phyloP scores from a whole-genome alignment of 768 basidiomycete genomes.

The Rhodotorula sphaerocarpa region DNA sequence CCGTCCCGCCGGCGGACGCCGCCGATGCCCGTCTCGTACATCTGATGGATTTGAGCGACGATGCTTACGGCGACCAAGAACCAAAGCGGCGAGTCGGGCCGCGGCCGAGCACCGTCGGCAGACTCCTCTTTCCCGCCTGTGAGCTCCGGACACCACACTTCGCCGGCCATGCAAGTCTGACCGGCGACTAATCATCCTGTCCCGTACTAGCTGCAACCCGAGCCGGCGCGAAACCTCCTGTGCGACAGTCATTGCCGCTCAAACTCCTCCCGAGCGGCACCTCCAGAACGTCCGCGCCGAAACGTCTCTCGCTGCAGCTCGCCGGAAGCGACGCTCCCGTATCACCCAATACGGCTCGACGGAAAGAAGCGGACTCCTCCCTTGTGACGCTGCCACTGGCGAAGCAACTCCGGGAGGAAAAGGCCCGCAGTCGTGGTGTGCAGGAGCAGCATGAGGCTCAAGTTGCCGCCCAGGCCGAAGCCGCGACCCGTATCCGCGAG shows the following conservation, averaged over 20 bases:
- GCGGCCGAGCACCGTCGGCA: constrained; percentile 5
- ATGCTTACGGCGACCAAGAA: no score
- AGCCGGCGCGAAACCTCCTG: no score
- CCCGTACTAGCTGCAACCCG: no score
- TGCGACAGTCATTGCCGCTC: no score
- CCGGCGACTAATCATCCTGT: background rate
- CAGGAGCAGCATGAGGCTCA: background rate
- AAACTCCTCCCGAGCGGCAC: no score
- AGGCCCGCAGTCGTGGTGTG: constrained; percentile 11
- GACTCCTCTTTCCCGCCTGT: constrained; percentile 23
- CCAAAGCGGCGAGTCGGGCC: background rate
- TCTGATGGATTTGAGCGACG: background rate
- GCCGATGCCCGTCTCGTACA: no score
- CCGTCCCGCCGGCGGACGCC: no score
- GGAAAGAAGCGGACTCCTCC: background rate
- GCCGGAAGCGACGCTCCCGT: background rate
- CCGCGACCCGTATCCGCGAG: constrained; percentile 4
- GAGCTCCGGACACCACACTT: background rate
- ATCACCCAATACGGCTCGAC: background rate
- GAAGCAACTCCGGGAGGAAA: constrained; percentile 20
- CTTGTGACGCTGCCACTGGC: constrained; percentile 15
- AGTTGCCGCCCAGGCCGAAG: background rate
- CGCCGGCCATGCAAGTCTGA: no score
- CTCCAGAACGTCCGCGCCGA: no score
- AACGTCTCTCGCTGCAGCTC: constrained; percentile 12